Evolutionary conservation across 805 yeast genomes (phyloP).

Genomic region (Brettanomyces bruxellensis): DNA sequence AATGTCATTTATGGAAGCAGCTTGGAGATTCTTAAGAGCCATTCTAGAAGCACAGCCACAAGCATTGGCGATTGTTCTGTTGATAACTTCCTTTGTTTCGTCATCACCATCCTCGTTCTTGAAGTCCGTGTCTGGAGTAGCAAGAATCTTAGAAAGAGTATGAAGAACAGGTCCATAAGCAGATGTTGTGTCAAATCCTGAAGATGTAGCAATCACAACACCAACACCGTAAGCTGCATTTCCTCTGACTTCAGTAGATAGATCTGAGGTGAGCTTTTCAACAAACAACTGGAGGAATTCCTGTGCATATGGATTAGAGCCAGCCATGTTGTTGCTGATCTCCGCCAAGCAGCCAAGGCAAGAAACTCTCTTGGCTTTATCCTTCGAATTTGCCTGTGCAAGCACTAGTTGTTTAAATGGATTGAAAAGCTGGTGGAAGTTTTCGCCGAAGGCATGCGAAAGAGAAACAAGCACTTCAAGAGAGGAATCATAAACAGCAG

Average conservation of each 20-base stretch:
- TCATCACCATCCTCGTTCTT: constrained; percentile 61
- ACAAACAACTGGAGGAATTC: constrained; percentile 65
- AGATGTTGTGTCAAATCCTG: constrained; percentile 46
- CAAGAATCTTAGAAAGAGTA: constrained; percentile 60
- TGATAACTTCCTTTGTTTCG: constrained; percentile 68
- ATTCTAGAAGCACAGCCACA: constrained; percentile 96
- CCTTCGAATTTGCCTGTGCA: constrained; percentile 49
- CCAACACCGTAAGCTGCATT: constrained; percentile 97
- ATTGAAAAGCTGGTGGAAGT: constrained; percentile 61
- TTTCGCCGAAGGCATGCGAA: constrained; percentile 68
- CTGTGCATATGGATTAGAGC: constrained; percentile 53
- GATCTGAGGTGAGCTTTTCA: constrained; percentile 61
- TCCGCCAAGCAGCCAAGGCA: constrained; percentile 91
- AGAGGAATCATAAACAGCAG: constrained; percentile 74
- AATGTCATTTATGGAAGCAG: constrained; percentile 71
- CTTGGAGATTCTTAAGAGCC: constrained; percentile 60
- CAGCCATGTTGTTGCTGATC: constrained; percentile 66
- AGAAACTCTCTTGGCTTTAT: constrained; percentile 67
- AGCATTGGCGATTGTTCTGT: constrained; percentile 86
- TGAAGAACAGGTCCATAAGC: constrained; percentile 61
- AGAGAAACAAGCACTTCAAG: constrained; percentile 77
- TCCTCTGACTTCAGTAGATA: constrained; percentile 82
- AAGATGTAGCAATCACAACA: constrained; percentile 43
- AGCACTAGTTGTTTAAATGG: constrained; percentile 61
- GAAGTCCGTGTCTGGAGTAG: constrained; percentile 68